These are phyloP conservation scores for Juglanconis sp. DNA, from an alignment of 2,329 filamentous ascomycete species.

Conservation along the genomic window DNA sequence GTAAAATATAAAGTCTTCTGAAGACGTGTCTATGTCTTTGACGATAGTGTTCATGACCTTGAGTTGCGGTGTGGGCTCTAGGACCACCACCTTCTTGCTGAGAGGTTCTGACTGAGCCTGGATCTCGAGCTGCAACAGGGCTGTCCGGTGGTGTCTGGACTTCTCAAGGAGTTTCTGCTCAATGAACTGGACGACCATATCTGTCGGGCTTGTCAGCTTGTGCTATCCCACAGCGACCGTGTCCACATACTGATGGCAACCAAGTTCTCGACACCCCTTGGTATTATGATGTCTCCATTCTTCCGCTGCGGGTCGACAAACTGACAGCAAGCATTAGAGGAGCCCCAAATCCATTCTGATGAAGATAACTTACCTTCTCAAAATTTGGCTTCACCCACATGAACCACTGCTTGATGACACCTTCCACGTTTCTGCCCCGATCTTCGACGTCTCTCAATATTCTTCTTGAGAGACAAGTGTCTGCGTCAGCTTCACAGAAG, in stretches of 20 bases:
- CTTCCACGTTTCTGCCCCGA: conserved; percentile 86
- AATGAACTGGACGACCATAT: conserved; percentile 90
- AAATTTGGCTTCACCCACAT: conserved; percentile 95
- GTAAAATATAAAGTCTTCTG: conserved; percentile 96
- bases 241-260: conserved; percentile 71
- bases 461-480: conserved; percentile 86
- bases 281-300: conserved; percentile 91
- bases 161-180: conserved; percentile 83
- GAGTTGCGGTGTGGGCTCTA: conserved; percentile 77
- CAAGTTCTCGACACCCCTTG: conserved; percentile 88
- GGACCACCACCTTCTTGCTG: conserved; percentile 69
- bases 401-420: conserved; percentile 98
- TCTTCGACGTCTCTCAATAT: conserved; percentile 85
- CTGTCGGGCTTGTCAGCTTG: conserved; percentile 4
- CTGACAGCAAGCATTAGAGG: conserved; percentile 31
- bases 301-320: conserved; percentile 90
- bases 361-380: conserved; percentile 54
- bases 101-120: conserved; percentile 69
- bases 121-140: conserved; percentile 71
- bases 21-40: conserved; percentile 70
- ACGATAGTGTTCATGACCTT: conserved; percentile 88
- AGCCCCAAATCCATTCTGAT: neutral
- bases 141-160: conserved; percentile 76
- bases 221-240: neutral
- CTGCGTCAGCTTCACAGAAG: conserved; percentile 93